Base-by-base conservation (phyloP, 1,284 basidiomycete species). In the Austroboletus niveus region DNA sequence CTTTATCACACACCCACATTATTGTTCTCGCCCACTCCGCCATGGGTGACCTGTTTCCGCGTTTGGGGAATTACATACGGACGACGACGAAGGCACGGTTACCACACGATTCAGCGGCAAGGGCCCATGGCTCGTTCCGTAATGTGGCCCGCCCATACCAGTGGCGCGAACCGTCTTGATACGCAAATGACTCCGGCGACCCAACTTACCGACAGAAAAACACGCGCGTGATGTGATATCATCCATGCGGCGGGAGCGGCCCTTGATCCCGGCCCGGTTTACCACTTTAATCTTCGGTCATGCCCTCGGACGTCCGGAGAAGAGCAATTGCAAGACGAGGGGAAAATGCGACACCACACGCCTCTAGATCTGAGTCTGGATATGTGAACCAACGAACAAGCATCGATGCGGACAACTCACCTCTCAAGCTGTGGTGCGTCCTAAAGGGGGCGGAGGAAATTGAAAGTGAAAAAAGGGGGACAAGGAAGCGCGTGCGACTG, bases 291-390 rank as follows among this genome's bases (percentile, higher is more conserved):
- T 31, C 36, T 40, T 43, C 27, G 12, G 30, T 45, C 50, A 47
- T 48, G 44, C 43, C 60, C 63, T 66, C 63, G 60, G 60, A 66
- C 8, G 27, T 55, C 38, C 60, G 59, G 50, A 50, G 43, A 48
- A 59, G 48, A 55, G 41, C 29, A 47, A 4, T 7, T 41, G 36
- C 47, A 5, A 4, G 42, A 39, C 39, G 40, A 46, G 31, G 11
- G 27, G 41, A 42, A 27, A 31, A 47, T 4, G n/a, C 24, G 17
- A 49, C 48, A 49, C 57, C 61, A 46, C 48, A 41, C 35, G 30
- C 45, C 44, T 15, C 27, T 5, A 31, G 35, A 10, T 48, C 40
- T 32, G 32, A 40, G 48, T 41, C 17, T 35, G 39, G 47, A 32
- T 6, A 8, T 29, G 4, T 29, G 24, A 47, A 42, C 27, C 27